Evolutionary conservation across 495 filamentous ascomycete species (phyloP).

Genomic region (Talaromyces thailandensis): DNA sequence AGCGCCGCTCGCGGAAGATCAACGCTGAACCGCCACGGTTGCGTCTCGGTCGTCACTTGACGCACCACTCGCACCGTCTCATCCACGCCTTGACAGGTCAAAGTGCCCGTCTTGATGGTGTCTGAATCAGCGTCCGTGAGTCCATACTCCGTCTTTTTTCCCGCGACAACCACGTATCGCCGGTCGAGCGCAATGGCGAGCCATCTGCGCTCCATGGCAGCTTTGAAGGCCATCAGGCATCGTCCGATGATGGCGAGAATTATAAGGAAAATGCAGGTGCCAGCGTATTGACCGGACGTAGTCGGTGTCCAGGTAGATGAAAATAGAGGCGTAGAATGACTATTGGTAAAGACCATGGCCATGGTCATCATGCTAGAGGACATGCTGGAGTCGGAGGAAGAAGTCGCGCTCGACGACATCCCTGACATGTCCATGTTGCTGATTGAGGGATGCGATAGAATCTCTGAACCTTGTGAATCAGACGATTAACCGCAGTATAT

Average conservation of each 20-base stretch:
- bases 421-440: conserved; percentile 12
- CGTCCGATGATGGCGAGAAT: conserved; percentile 60
- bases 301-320: conserved; percentile 64
- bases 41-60: conserved; percentile 28
- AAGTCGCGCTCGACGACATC: conserved; percentile 14
- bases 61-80: conserved; percentile 64
- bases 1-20: conserved; percentile 66
- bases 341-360: conserved; percentile 51
- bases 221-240: conserved; percentile 57
- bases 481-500: not conserved
- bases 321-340: conserved; percentile 63
- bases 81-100: conserved; percentile 62
- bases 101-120: conserved; percentile 45
- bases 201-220: conserved; percentile 46
- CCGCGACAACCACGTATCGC: conserved; percentile 66
- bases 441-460: not conserved
- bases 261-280: conserved; percentile 81
- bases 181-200: conserved; percentile 57
- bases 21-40: conserved; percentile 69
- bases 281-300: conserved; percentile 61
- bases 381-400: conserved; percentile 5
- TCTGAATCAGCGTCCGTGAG: conserved; percentile 45
- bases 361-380: conserved; percentile 16
- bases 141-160: conserved; percentile 47
- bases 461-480: not conserved